Conservation (phyloP, 192 early-diverging fungal genomes). For the Powellomyces hirtus region DNA sequence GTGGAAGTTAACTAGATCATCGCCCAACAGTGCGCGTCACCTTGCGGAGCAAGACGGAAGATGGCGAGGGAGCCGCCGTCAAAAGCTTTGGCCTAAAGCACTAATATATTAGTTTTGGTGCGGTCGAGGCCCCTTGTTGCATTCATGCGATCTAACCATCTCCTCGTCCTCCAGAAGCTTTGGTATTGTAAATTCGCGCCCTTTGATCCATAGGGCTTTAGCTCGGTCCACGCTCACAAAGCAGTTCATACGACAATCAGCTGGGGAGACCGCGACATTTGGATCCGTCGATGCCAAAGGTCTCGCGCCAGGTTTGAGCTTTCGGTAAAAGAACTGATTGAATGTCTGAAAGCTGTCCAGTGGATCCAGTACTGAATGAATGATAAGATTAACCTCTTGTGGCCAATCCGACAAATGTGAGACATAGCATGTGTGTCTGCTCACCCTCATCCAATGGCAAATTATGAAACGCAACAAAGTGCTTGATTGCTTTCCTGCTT, state of each 20-base stretch:
- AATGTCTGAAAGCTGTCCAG: conserved; percentile 68
- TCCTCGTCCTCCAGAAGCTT: conserved; percentile 54
- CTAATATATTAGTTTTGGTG: background rate
- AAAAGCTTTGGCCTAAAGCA: conserved; percentile 36
- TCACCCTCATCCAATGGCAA: conserved; percentile 60
- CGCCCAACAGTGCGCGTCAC: no score
- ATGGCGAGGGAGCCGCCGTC: conserved; percentile 65
- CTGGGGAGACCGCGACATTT: conserved; percentile 63
- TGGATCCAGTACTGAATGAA: conserved; percentile 54
- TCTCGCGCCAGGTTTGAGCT: conserved; percentile 66
- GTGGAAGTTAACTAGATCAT: no score
- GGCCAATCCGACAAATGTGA: background rate
- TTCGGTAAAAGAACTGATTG: conserved; percentile 86
- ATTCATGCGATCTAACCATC: background rate
- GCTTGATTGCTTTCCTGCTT: conserved; percentile 61
- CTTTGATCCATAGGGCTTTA: conserved; percentile 79
- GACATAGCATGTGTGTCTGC: background rate
- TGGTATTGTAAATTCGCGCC: conserved; percentile 61
- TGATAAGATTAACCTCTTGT: background rate
- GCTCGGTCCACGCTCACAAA: conserved; percentile 67
- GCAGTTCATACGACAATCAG: conserved; percentile 70
- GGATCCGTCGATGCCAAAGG: conserved; percentile 35
- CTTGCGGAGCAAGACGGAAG: conserved; percentile 79
- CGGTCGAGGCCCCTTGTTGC: background rate
- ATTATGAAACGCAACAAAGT: conserved; percentile 72